Conservation (phyloP, 495 filamentous ascomycete species). For the Hypoxylon lienhwacheense region DNA sequence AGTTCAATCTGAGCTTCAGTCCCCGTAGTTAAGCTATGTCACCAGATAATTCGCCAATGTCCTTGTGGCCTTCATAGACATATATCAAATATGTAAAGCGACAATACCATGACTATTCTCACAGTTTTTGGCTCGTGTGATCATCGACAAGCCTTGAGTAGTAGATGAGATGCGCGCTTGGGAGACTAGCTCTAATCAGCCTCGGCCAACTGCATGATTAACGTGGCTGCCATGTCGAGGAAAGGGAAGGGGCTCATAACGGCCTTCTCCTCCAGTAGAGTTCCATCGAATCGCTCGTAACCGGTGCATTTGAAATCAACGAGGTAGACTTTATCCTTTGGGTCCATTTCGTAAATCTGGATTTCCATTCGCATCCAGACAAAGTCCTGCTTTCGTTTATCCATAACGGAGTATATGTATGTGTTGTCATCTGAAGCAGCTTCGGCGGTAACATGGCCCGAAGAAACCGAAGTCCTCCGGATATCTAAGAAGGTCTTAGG, state of each 20-base stretch:
- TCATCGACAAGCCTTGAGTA: slow-evolving; percentile 4
- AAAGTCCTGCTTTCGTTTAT: slow-evolving; percentile 52
- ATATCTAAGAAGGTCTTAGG: slow-evolving; percentile 40
- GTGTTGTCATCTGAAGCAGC: slow-evolving; percentile 41
- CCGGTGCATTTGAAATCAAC: slow-evolving; percentile 99
- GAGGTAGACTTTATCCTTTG: slow-evolving; percentile 73
- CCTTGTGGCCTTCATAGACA: not conserved
- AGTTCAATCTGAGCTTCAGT: not conserved
- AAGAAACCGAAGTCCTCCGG: slow-evolving; percentile 41
- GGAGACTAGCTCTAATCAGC: slow-evolving; percentile 50
- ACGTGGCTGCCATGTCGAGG: slow-evolving; percentile 68
- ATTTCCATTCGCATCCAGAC: slow-evolving; percentile 90
- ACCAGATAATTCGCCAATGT: not conserved
- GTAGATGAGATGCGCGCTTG: not conserved
- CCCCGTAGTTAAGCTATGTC: not conserved
- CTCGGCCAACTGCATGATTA: slow-evolving; percentile 77
- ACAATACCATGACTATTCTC: not conserved
- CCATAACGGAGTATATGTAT: slow-evolving; percentile 44
- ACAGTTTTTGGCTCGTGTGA: not conserved
- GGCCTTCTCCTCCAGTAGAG: slow-evolving; percentile 68
- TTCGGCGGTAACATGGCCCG: slow-evolving; percentile 34
- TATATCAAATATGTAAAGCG: slow-evolving; percentile 1
- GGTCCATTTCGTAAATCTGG: slow-evolving; percentile 94
- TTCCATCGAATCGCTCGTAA: slow-evolving; percentile 74
- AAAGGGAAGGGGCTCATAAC: slow-evolving; percentile 77